Conservation (phyloP, 768 basidiomycete species). For the Phallus indusiatus region DNA sequence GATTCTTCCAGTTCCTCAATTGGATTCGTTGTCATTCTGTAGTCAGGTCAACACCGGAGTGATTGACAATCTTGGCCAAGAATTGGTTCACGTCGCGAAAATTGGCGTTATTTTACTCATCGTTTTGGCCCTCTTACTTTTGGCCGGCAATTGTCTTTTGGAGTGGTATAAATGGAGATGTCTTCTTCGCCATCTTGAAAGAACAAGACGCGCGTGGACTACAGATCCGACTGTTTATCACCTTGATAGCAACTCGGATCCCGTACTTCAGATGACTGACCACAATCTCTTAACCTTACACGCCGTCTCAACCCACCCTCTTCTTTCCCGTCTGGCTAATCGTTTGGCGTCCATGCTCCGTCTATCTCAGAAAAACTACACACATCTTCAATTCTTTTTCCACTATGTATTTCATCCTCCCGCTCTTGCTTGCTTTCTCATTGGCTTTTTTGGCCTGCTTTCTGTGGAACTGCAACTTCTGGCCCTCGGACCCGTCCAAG, state of each 20-base stretch:
- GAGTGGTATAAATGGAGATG: conserved; percentile 87
- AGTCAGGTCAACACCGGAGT: conserved; percentile 68
- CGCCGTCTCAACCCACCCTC: conserved; percentile 58
- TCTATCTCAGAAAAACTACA: conserved; percentile 52
- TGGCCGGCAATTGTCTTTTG: conserved; percentile 62
- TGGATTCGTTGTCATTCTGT: conserved; percentile 68
- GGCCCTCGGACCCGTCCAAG: conserved; percentile 64
- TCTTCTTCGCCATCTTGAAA: conserved; percentile 54
- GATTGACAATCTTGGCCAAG: conserved; percentile 75
- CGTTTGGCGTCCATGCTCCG: conserved; percentile 39
- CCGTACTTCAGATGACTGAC: conserved; percentile 30
- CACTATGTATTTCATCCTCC: conserved; percentile 88
- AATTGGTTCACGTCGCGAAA: conserved; percentile 70
- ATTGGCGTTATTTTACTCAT: conserved; percentile 72
- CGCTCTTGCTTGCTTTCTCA: conserved; percentile 82
- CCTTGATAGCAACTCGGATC: conserved; percentile 21
- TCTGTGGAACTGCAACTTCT: conserved; percentile 81
- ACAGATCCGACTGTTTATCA: conserved; percentile 59
- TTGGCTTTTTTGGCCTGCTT: conserved; percentile 85
- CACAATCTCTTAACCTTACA: conserved; percentile 75
- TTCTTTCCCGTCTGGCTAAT: conserved; percentile 59
- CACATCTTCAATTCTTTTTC: conserved; percentile 77
- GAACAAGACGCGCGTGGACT: conserved; percentile 68
- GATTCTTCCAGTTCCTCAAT: conserved; percentile 65
- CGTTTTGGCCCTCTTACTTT: conserved; percentile 58